A percentile compares a stretch with the other conserved stretches of the same genome.
Conservation (phyloP, 768 basidiomycete genomes). For the Lactifluus pinguis region DNA sequence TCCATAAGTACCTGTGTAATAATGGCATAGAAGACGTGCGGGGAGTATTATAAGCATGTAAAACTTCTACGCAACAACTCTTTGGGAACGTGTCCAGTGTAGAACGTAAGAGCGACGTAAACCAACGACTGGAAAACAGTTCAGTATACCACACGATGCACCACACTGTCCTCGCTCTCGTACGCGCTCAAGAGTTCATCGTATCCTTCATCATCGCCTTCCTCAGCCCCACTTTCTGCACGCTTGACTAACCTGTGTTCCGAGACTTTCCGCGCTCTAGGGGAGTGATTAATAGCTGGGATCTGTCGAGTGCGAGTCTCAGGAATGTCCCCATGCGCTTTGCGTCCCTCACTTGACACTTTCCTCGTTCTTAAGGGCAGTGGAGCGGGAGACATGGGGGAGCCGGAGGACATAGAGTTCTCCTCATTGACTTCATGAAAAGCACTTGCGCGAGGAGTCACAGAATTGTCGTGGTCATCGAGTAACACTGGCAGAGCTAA, state of each 20-base stretch:
- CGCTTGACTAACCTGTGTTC: constrained; percentile 34
- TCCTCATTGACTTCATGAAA: constrained; percentile 32
- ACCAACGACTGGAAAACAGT: not conserved
- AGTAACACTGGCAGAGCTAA: constrained; percentile 44
- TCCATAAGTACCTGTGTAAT: constrained; percentile 36
- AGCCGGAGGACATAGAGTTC: constrained; percentile 23
- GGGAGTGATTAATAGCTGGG: constrained; percentile 23
- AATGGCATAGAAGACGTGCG: not conserved
- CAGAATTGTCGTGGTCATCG: constrained; percentile 39
- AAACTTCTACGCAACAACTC: not conserved
- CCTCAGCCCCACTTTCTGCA: constrained; percentile 60
- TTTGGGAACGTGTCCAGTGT: not conserved
- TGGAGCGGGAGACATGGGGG: constrained; percentile 23
- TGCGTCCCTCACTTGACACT: constrained; percentile 23
- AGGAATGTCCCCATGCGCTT: not conserved
- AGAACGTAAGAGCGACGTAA: not conserved
- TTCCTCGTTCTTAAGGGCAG: constrained; percentile 25
- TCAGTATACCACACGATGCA: constrained; percentile 10
- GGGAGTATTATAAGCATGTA: constrained; percentile 6
- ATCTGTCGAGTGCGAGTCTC: constrained; percentile 23
- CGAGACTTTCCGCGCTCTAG: constrained; percentile 22
- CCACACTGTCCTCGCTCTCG: constrained; percentile 58
- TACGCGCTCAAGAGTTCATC: constrained; percentile 74
- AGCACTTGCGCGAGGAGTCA: constrained; percentile 48
- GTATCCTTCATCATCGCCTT: constrained; percentile 70